A percentile compares a stretch with the other conserved stretches of the same genome.
phyloP scores from a whole-genome alignment of 345 rosid genomes.

The Pistacia integerrima region DNA sequence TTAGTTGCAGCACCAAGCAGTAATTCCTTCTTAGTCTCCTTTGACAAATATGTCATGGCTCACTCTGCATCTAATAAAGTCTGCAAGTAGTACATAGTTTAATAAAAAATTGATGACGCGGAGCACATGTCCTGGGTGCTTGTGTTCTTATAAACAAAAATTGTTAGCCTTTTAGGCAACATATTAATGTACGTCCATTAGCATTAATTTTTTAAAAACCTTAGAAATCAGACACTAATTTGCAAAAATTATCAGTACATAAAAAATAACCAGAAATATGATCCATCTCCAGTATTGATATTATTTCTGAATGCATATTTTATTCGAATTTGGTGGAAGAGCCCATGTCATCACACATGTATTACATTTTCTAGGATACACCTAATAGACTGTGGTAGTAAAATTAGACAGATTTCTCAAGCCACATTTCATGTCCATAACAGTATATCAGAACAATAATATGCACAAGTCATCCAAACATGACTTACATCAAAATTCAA shows the following conservation, averaged over 20 bases:
- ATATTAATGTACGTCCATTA: no score
- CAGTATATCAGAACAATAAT: background rate
- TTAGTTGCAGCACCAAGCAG: constrained; percentile 59
- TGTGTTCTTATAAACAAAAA: background rate
- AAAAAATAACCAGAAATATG: no score
- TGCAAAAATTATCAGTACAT: no score
- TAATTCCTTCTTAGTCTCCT: constrained; percentile 54
- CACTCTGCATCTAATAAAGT: constrained; percentile 75
- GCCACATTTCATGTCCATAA: background rate
- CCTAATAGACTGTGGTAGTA: background rate
- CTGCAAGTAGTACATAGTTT: constrained; percentile 37
- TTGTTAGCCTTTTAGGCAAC: background rate
- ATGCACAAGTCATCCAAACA: background rate
- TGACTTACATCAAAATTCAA: no score
- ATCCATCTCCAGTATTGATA: background rate
- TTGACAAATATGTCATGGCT: constrained; percentile 63
- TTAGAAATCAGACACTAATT: background rate
- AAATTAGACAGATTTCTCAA: background rate
- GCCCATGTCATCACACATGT: background rate
- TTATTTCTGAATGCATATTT: background rate
- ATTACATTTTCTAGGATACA: background rate
- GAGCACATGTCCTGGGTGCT: background rate
- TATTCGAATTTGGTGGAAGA: background rate
- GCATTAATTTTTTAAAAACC: background rate
- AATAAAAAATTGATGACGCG: background rate